Conservation (phyloP, 1,284 basidiomycete species). For the Cryptococcus depauperatus region DNA sequence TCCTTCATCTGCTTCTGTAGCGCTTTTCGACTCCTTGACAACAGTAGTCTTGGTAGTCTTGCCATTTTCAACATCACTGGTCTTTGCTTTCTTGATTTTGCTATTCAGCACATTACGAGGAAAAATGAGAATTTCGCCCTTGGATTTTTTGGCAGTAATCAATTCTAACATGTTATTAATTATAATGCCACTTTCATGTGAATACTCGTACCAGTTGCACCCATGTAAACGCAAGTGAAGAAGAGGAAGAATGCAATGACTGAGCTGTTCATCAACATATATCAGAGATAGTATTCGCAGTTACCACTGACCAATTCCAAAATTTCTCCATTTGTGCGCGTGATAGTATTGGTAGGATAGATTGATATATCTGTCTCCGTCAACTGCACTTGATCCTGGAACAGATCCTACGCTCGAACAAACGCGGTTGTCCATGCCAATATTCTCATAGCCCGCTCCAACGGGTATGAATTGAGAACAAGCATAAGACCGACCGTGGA, state of each 20-base stretch:
- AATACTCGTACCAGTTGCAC: slow-evolving; percentile 46
- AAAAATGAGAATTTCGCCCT: slow-evolving; percentile 51
- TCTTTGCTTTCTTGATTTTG: slow-evolving; percentile 36
- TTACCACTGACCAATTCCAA: no score
- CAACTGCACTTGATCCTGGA: slow-evolving; percentile 42
- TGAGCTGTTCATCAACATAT: no score
- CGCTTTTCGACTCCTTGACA: slow-evolving; percentile 1
- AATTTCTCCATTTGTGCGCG: slow-evolving; percentile 59
- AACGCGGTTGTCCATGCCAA: slow-evolving; percentile 30
- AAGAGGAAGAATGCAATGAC: slow-evolving; percentile 51
- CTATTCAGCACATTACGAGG: no score
- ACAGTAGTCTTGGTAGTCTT: slow-evolving; percentile 2
- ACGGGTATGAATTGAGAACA: slow-evolving; percentile 42
- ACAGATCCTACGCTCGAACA: slow-evolving; percentile 47
- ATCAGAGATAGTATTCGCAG: no score
- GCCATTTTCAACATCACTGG: slow-evolving; percentile 15
- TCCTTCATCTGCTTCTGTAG: slow-evolving; percentile 15
- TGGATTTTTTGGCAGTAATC: slow-evolving; percentile 47
- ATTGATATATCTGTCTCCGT: slow-evolving; percentile 51
- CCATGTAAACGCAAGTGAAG: slow-evolving; percentile 50
- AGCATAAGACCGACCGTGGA: slow-evolving; percentile 37
- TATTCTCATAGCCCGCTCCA: slow-evolving; percentile 37
- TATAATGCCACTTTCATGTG: slow-evolving; percentile 1
- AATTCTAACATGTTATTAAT: slow-evolving; percentile 32
- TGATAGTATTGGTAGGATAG: slow-evolving; percentile 58